phyloP scores from a whole-genome alignment of 495 filamentous ascomycete species.

The Glonium stellatum region DNA sequence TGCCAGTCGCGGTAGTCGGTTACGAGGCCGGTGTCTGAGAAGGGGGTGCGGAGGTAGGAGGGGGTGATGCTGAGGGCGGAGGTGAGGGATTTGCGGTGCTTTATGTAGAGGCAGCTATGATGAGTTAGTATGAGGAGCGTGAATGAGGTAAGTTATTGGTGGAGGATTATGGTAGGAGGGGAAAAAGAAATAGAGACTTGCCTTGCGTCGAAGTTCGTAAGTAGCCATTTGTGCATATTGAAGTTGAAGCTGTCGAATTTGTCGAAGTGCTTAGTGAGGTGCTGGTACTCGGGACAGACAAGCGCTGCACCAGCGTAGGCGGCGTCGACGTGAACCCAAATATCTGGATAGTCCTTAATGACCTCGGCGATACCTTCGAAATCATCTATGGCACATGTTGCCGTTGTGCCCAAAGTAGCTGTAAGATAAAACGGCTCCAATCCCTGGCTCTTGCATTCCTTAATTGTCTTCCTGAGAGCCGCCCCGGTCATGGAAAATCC shows the following conservation, averaged over 20 bases:
- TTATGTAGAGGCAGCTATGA: conserved; percentile 65
- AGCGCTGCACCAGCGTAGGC: conserved; percentile 87
- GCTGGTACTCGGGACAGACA: conserved; percentile 70
- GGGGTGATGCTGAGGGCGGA: conserved; percentile 76
- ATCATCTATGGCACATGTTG: conserved; percentile 79
- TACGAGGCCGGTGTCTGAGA: conserved; percentile 74
- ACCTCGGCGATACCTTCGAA: conserved; percentile 63
- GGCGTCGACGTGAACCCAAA: conserved; percentile 96
- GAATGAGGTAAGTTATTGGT: conserved; percentile 7
- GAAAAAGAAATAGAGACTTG: too few relatives aligned
- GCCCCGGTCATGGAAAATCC: conserved; percentile 65
- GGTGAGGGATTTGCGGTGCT: conserved; percentile 65
- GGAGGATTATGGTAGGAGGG: conserved; percentile 24
- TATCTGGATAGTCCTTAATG: conserved; percentile 53
- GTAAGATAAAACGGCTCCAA: conserved; percentile 83
- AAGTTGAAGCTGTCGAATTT: conserved; percentile 82
- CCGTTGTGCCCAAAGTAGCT: conserved; percentile 79
- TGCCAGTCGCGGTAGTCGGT: conserved; percentile 99
- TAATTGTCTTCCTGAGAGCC: conserved; percentile 52
- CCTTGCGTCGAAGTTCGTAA: conserved; percentile 86
- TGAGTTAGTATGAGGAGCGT: too few relatives aligned
- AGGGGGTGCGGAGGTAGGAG: conserved; percentile 72
- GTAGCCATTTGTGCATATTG: conserved; percentile 98
- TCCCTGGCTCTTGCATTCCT: conserved; percentile 54
- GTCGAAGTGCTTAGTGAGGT: conserved; percentile 55